Conservation (phyloP, 345 rosid genomes). For the Eucalyptus viminalis region DNA sequence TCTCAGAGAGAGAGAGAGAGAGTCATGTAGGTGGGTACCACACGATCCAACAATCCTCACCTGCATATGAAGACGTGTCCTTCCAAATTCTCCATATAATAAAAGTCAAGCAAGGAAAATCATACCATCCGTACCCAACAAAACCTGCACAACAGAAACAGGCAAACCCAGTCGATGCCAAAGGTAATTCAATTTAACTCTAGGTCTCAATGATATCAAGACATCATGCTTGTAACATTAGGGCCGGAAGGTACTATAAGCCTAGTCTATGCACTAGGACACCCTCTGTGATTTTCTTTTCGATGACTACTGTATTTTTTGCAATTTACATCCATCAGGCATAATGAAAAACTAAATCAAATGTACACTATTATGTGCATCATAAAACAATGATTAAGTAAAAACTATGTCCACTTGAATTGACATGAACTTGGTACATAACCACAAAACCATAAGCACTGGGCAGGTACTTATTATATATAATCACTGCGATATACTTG, state of each 20-base stretch:
- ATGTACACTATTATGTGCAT: background rate
- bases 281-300: background rate
- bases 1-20: background rate
- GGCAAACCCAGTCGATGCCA: conserved; percentile 39
- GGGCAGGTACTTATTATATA: no score
- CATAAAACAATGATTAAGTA: background rate
- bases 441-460: no score
- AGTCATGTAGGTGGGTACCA: background rate
- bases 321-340: background rate
- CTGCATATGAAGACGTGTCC: conserved; percentile 15
- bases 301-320: background rate
- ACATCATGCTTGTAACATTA: background rate
- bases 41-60: conserved; percentile 10
- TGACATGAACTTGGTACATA: background rate
- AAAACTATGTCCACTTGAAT: background rate
- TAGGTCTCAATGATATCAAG: conserved; percentile 20
- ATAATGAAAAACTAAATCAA: background rate
- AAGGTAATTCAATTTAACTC: conserved; percentile 35
- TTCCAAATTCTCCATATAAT: conserved; percentile 14
- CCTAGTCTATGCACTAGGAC: background rate
- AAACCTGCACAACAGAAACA: conserved; percentile 53
- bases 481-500: no score
- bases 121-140: background rate
- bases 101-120: background rate
- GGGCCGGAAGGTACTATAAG: background rate